Evolutionary conservation across 306 rosid genomes (phyloP).

Genomic region (Quercus aquifolioides): DNA sequence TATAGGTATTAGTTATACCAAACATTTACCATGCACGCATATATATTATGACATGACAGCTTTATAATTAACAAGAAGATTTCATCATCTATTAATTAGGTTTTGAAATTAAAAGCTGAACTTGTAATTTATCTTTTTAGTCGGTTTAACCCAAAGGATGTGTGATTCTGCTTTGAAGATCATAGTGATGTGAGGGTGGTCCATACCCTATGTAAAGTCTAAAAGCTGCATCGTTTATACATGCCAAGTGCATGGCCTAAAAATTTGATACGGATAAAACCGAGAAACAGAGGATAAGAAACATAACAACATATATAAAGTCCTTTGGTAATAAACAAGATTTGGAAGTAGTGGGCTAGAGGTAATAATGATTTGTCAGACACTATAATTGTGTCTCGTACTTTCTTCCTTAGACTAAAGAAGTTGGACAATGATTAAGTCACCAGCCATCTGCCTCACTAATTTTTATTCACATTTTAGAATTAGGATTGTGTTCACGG

Average conservation of each 20-base stretch:
- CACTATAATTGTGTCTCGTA: constrained; percentile 38
- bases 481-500: no score
- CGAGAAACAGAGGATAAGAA: not conserved
- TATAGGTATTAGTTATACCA: not conserved
- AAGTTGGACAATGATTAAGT: constrained; percentile 24
- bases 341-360: not conserved
- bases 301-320: not conserved
- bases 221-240: not conserved
- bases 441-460: constrained; percentile 23
- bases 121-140: not conserved
- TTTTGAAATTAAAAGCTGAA: not conserved
- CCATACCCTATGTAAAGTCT: not conserved
- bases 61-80: not conserved
- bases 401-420: constrained; percentile 30
- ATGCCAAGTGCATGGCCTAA: not conserved
- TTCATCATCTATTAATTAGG: not conserved
- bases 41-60: not conserved
- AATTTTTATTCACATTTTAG: not conserved
- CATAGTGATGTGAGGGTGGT: not conserved
- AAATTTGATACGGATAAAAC: not conserved
- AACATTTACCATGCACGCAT: not conserved
- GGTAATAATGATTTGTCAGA: constrained; percentile 28
- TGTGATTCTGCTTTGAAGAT: not conserved
- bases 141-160: not conserved
- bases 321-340: not conserved